A percentile compares a stretch with the other conserved stretches of the same genome.
These are phyloP conservation scores for Hyaloraphidium curvatum DNA, from an alignment of 192 early-diverging fungal genomes.

Conservation along the genomic window DNA sequence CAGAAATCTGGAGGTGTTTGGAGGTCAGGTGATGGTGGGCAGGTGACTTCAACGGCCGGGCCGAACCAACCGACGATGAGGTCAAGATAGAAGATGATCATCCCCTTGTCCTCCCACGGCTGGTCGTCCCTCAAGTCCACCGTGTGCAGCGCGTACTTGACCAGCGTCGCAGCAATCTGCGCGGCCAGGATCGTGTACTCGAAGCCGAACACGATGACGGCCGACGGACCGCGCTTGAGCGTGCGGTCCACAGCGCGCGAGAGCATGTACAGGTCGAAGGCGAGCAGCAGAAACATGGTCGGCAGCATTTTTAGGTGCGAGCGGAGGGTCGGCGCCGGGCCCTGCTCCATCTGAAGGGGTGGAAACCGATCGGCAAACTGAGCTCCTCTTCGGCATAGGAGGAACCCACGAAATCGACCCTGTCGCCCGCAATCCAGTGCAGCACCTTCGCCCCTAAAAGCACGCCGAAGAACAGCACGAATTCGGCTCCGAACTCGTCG, in stretches of 20 bases:
- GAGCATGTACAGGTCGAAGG: conserved; percentile 57
- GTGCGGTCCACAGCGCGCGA: conserved; percentile 44
- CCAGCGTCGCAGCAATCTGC: conserved; percentile 45
- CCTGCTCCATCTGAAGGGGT: conserved; percentile 62
- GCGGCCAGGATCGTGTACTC: conserved; percentile 84
- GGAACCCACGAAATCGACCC: conserved; percentile 56
- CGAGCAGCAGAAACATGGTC: conserved; percentile 41
- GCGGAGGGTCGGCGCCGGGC: conserved; percentile 31
- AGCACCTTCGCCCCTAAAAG: conserved; percentile 85
- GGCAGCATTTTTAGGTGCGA: conserved; percentile 56
- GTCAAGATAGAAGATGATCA: conserved; percentile 82
- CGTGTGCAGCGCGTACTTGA: conserved; percentile 73
- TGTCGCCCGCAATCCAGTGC: conserved; percentile 87
- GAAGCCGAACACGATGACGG: conserved; percentile 98
- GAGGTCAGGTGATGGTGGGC: background rate
- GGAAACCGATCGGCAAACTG: background rate
- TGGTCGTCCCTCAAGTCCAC: conserved; percentile 58
- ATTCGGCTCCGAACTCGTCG: conserved; percentile 80
- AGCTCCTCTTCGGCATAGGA: background rate
- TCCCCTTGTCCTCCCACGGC: conserved; percentile 91
- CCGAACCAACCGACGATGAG: conserved; percentile 42
- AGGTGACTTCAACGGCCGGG: background rate
- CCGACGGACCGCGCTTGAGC: conserved; percentile 45
- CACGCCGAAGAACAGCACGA: conserved; percentile 65
- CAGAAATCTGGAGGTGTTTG: conserved; percentile 43